These are phyloP conservation scores for Aspergillus sclerotialis DNA, from an alignment of 2,329 filamentous ascomycete species.

Conservation along the genomic window DNA sequence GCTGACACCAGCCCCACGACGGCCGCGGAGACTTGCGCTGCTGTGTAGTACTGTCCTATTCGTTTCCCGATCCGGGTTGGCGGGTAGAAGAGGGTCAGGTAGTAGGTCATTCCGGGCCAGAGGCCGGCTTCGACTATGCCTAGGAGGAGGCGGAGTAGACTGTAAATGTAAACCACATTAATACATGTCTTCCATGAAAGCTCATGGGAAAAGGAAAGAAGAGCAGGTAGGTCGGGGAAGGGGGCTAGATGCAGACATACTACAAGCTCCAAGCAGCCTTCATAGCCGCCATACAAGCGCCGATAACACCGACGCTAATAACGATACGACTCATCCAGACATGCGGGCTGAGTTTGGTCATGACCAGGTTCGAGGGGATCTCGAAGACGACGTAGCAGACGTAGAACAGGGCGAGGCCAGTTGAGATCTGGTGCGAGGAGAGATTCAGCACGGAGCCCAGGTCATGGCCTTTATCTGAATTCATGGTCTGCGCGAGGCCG, in stretches of 20 bases:
- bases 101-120: slow-evolving; percentile 95
- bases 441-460: slow-evolving; percentile 65
- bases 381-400: slow-evolving; percentile 89
- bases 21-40: slow-evolving; percentile 78
- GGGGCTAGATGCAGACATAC: too few species aligned
- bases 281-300: slow-evolving; percentile 75
- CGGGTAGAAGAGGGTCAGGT: slow-evolving; percentile 85
- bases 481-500: slow-evolving; percentile 93
- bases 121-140: slow-evolving; percentile 85
- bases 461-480: slow-evolving; percentile 62
- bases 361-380: slow-evolving; percentile 78
- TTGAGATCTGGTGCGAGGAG: slow-evolving; percentile 70
- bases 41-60: slow-evolving; percentile 85
- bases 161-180: slow-evolving; percentile 2
- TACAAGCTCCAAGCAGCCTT: slow-evolving; percentile 78
- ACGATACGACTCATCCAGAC: slow-evolving; percentile 92
- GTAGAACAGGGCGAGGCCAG: slow-evolving; percentile 81
- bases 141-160: slow-evolving; percentile 71
- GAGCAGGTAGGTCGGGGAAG: too few species aligned
- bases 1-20: slow-evolving; percentile 86
- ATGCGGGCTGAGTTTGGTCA: slow-evolving; percentile 76
- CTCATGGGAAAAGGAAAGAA: too few species aligned
- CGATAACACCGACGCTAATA: slow-evolving; percentile 76
- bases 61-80: slow-evolving; percentile 78
- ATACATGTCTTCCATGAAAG: too few species aligned